Base-by-base conservation (phyloP, 225 moss, liverwort and hornwort genomes). In the Marchantia polymorpha region DNA sequence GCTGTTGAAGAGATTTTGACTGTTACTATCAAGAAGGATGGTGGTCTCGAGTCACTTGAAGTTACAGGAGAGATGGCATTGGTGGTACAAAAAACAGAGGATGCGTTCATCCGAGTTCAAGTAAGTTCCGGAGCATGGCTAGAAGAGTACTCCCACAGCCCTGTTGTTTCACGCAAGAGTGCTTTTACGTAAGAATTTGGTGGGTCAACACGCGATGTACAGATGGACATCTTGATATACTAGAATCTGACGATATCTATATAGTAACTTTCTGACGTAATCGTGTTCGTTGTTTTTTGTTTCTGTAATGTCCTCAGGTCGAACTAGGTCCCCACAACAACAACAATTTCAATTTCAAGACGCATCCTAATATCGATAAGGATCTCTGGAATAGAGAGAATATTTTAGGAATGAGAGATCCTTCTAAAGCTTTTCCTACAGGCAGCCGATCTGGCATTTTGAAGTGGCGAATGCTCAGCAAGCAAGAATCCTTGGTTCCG, bases 41-140 rank as follows among this genome's bases (percentile, higher is more conserved):
- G 99, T 61, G 99, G 99, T 19, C 85, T 99, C 76, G 99, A 99
- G 80, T 91, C 92, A 81, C 86, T 99, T 72, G 95, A 92, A 93
- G 93, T 99, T 39, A 92, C 91, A 77, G 94, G 97, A 55, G 92
- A 79, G 74, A 93, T 99, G 94, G 92, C 91, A 63, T 83, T 99
- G 81, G 87, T 91, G 64, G 91, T 99, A 56, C 97, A 95, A 64
- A 95, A 89, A 83, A 90, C 91, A 80, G 97, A 99, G 77, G 97
- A 99, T 82, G 95, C 95, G 15, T 86, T 82, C 67, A 84, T 99
- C 65, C 92, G 90, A 27, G 90, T 99, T 64, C 91, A 92, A 91
- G 97, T 99, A 78, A 68, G 70, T 9, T 48, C n/a, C 52, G 9
- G 22, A 54, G 20, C 31, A 69, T 46, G 3, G 14, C 6, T 19